Conservation (phyloP, 345 rosid genomes). For the Toxicodendron radicans region DNA sequence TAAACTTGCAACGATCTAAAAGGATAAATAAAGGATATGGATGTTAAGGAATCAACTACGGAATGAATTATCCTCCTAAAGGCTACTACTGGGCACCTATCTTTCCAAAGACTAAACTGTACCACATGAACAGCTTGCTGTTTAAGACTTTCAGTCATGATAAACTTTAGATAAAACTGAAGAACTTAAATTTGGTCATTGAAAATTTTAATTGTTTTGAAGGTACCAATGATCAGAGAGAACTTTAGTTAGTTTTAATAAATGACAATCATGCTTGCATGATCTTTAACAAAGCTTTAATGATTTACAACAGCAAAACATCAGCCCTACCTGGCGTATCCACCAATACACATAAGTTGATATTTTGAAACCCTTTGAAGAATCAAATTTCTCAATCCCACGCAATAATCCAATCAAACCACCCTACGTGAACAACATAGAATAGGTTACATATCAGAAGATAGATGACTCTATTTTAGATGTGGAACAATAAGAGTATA, state of each 20-base stretch:
- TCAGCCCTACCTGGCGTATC: constrained; percentile 83
- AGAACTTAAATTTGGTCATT: background rate
- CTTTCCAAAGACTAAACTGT: background rate
- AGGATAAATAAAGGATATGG: background rate
- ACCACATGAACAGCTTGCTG: background rate
- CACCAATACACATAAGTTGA: constrained; percentile 99
- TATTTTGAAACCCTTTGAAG: constrained; percentile 94
- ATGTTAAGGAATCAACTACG: background rate
- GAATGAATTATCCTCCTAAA: background rate
- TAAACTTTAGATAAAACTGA: background rate
- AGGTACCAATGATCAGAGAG: background rate
- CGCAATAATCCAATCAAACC: constrained; percentile 90
- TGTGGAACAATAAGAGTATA: background rate
- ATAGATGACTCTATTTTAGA: background rate
- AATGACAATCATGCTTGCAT: background rate
- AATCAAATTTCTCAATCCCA: constrained; percentile 95
- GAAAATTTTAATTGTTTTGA: background rate
- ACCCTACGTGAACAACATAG: constrained; percentile 51
- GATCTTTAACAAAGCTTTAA: background rate
- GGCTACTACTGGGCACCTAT: background rate
- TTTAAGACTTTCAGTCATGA: too few relatives aligned
- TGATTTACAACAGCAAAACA: background rate
- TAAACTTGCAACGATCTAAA: background rate
- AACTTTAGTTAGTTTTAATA: background rate
- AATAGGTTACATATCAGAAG: background rate